Base-by-base conservation (phyloP, 257 asterid genomes). In the Buddleja alternifolia region DNA sequence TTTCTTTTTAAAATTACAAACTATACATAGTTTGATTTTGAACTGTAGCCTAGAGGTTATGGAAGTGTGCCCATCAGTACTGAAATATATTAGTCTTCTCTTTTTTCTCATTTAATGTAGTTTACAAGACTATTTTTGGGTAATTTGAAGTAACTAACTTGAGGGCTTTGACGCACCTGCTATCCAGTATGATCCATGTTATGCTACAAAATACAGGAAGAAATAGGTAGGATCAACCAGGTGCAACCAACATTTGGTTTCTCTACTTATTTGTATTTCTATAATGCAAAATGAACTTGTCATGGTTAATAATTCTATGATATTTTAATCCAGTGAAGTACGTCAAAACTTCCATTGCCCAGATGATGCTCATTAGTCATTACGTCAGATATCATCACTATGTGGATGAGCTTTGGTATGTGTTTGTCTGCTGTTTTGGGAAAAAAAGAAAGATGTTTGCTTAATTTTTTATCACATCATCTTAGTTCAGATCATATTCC, bases 401-500 rank as follows among this genome's bases (percentile, higher is more conserved):
- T 70, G 53, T 78, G 65, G 83, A 54, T 70, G 65, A 60, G 23
- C 39, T 7, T 78, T 66, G 80, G 73, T 70, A 70, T 70, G 77
- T 74, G 68, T 44, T 64, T 74, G 58, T 69, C 46, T 60, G 67
- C 8, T 17, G 50, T 9, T 50, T 23, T 17, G 32, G 53, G 20
- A 14, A 60, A 46, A 64, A n/a, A n/a, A n/a, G n/a, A n/a, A 10
- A 23, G 34, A 20, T 23, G 68, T 11, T 24, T 63, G 63, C 63
- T 44, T 60, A n/a, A n/a, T 53, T 12, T 41, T 59, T n/a, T 42
- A 17, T 48, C n/a, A 9, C 39, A 16, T 53, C 60, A 21, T 47
- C 19, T 64, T 65, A 29, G 21, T 55, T 11, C 12, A 46, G 41
- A 62, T 62, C 65, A 46, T 65, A 41, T 40, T 48, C 53, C 37